These are phyloP conservation scores for Colletotrichum sp. DNA, from an alignment of 2,329 filamentous ascomycete genomes.

Conservation along the genomic window DNA sequence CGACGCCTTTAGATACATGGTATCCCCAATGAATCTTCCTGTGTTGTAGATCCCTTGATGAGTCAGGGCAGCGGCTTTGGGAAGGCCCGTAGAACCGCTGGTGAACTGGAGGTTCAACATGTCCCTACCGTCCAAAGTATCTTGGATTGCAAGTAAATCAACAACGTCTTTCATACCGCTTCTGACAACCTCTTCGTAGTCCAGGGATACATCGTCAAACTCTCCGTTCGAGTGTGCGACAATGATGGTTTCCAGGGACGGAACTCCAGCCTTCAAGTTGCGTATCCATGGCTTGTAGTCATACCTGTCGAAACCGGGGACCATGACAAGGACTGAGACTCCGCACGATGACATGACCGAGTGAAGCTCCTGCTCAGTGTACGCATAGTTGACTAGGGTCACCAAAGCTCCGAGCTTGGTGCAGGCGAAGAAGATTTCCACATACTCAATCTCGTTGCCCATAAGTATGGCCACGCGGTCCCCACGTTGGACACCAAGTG, in stretches of 20 bases:
- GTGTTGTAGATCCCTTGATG: neutral
- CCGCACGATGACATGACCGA: neutral
- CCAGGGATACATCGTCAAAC: neutral
- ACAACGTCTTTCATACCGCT: neutral
- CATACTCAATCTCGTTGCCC: neutral
- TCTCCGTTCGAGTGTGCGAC: neutral
- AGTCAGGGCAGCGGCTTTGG: neutral
- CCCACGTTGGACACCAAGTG: neutral
- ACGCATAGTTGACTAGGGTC: neutral
- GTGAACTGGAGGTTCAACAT: neutral
- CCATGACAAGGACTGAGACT: neutral
- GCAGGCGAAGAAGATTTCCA: neutral
- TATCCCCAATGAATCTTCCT: neutral
- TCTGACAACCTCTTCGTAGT: neutral
- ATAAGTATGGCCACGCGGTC: neutral
- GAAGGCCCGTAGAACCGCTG: neutral
- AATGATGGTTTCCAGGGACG: neutral
- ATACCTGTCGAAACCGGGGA: neutral
- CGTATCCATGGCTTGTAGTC: neutral
- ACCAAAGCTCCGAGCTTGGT: neutral
- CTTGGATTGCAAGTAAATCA: neutral
- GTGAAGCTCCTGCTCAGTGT: neutral
- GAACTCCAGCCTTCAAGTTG: neutral
- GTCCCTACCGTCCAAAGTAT: neutral
- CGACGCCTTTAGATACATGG: neutral